These are phyloP conservation scores for Closterium sp. DNA, from an alignment of 139 green algal genomes.

Conservation along the genomic window DNA sequence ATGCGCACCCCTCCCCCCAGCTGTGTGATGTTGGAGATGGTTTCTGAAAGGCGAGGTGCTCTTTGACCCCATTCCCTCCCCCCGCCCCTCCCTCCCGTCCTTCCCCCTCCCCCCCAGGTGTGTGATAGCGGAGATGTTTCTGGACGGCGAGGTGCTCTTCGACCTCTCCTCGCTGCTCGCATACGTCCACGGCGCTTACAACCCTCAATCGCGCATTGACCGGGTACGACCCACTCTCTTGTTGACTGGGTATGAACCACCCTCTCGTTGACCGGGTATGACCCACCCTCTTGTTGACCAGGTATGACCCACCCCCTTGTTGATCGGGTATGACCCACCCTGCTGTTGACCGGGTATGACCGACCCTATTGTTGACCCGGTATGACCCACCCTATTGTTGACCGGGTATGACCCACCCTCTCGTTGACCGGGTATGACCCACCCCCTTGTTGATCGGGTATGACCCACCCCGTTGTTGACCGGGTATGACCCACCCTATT, in stretches of 20 bases:
- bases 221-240: slow-evolving; percentile 16
- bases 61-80: not conserved
- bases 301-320: too few relatives aligned
- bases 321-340: not conserved
- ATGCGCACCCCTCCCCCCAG: too few relatives aligned
- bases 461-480: too few relatives aligned
- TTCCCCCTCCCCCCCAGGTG: slow-evolving; percentile 59
- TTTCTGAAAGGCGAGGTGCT: too few relatives aligned
- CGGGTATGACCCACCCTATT: not conserved
- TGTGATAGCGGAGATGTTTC: slow-evolving; percentile 89
- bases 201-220: slow-evolving; percentile 24
- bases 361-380: too few relatives aligned
- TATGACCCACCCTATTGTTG: not conserved
- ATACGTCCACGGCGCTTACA: slow-evolving; percentile 64
- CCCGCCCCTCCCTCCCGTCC: not conserved
- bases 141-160: slow-evolving; percentile 81
- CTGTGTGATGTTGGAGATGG: too few relatives aligned
- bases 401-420: not conserved
- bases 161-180: slow-evolving; percentile 72
- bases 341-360: too few relatives aligned
- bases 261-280: not conserved
- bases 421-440: too few relatives aligned
- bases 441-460: too few relatives aligned
- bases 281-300: too few relatives aligned
- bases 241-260: not conserved